phyloP scores from a whole-genome alignment of 768 basidiomycete species.

The Phlebiopsis gigantea region DNA sequence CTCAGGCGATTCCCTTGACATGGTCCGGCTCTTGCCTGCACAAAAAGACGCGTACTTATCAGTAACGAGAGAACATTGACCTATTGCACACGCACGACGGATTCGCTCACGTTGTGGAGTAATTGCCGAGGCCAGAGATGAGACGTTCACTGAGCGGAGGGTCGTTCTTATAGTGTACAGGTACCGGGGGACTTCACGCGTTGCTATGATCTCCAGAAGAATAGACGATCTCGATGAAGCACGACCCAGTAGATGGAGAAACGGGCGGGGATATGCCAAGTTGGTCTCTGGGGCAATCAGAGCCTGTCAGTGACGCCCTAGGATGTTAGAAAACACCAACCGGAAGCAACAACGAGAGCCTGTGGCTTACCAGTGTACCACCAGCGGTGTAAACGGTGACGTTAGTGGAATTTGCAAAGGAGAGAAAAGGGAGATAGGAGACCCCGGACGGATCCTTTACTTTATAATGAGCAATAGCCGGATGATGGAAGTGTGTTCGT shows the following conservation, averaged over 20 bases:
- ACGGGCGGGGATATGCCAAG: background rate
- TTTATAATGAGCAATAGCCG: background rate
- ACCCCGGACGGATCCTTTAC: background rate
- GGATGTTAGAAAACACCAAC: no score
- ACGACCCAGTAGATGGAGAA: background rate
- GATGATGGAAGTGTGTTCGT: background rate
- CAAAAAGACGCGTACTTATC: background rate
- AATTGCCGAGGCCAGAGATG: background rate
- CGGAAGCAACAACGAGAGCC: no score
- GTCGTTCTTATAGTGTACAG: background rate
- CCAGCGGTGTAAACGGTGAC: background rate
- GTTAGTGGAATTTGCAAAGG: slow-evolving; percentile 1
- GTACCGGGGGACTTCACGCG: background rate
- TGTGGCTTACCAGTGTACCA: background rate
- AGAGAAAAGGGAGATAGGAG: background rate
- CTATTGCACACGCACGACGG: background rate
- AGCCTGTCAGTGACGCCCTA: no score
- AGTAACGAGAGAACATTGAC: background rate
- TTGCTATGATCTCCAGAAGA: background rate
- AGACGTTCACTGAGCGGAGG: background rate
- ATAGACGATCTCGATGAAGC: background rate
- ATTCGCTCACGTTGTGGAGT: background rate
- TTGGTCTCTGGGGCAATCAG: no score
- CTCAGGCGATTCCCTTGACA: slow-evolving; percentile 3
- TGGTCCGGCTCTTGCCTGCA: slow-evolving; percentile 1